Conservation (phyloP, 176 grass and related monocot genomes). For the Zoysia japonica region DNA sequence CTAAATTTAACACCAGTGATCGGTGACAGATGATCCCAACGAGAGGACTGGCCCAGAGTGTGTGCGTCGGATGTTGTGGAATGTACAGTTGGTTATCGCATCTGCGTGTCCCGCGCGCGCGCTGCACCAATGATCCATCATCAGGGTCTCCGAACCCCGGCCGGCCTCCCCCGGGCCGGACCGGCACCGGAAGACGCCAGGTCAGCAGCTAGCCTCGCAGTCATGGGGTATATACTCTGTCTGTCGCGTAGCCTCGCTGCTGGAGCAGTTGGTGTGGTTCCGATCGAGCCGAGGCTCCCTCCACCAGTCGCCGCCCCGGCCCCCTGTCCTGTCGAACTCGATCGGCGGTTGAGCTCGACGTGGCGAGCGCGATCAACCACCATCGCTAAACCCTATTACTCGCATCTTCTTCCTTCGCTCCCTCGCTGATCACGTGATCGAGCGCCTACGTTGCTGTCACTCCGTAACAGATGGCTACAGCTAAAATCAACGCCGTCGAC, state of each 20-base stretch:
- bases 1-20: background rate
- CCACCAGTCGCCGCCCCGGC: too few relatives aligned
- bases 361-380: slow-evolving; percentile 3
- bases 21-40: background rate
- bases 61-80: background rate
- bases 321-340: too few relatives aligned
- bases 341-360: background rate
- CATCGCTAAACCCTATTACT: background rate
- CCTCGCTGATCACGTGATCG: too few relatives aligned
- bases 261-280: background rate
- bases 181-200: slow-evolving; percentile 26
- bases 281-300: background rate
- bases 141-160: background rate
- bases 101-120: too few relatives aligned
- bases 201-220: background rate
- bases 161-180: background rate
- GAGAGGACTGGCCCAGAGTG: background rate
- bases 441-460: too few relatives aligned
- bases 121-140: background rate
- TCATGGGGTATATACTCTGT: background rate
- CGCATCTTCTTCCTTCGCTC: too few relatives aligned
- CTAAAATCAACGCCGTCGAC: background rate
- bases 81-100: too few relatives aligned
- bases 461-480: background rate
- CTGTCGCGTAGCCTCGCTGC: background rate